Evolutionary conservation across 805 yeast species (phyloP).

Genomic region (Citeromyces nyonsensis): DNA sequence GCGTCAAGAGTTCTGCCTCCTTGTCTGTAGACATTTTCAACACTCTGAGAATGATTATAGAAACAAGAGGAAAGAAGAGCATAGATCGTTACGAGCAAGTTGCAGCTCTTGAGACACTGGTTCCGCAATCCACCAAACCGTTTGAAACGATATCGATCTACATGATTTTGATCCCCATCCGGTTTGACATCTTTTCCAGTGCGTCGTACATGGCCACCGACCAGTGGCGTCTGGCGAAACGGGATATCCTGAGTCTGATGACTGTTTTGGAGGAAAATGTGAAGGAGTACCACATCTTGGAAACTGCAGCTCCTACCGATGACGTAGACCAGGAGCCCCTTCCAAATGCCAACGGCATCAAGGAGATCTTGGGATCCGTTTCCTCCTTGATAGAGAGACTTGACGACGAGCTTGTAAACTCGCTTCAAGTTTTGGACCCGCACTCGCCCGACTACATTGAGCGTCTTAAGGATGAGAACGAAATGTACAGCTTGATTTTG

Average conservation of each 20-base stretch:
- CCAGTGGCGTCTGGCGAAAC: constrained; percentile 63
- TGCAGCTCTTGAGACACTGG: constrained; percentile 45
- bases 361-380: constrained; percentile 69
- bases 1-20: constrained; percentile 16
- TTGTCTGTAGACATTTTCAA: constrained; percentile 37
- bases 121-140: constrained; percentile 28
- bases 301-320: constrained; percentile 54
- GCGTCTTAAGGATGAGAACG: constrained; percentile 77
- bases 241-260: constrained; percentile 48
- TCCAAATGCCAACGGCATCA: constrained; percentile 49
- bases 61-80: constrained; percentile 91
- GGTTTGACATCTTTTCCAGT: constrained; percentile 67
- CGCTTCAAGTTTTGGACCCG: constrained; percentile 82
- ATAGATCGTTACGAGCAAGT: constrained; percentile 76
- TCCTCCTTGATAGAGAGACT: constrained; percentile 82
- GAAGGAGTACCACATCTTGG: constrained; percentile 51
- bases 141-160: constrained; percentile 71
- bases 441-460: constrained; percentile 89
- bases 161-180: constrained; percentile 70
- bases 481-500: constrained; percentile 59
- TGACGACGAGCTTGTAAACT: constrained; percentile 85
- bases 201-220: constrained; percentile 61
- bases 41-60: constrained; percentile 59
- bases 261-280: constrained; percentile 50
- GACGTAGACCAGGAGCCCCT: constrained; percentile 63